Conservation (phyloP, 2,329 filamentous ascomycete species). For the Calonectria hawksworthii region DNA sequence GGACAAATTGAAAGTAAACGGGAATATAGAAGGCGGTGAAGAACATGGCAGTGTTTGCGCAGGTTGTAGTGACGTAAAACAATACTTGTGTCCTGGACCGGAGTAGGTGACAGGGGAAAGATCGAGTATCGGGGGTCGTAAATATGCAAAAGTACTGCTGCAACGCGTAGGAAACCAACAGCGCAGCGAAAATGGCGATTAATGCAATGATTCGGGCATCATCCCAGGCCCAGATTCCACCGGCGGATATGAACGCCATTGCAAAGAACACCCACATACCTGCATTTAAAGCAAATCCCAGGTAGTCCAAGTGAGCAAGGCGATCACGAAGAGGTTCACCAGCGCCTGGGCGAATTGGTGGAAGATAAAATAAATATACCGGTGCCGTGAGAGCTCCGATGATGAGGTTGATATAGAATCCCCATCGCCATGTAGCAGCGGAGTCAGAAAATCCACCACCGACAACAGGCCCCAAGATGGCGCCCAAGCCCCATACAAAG, state of each 20-base stretch:
- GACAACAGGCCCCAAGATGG: background rate
- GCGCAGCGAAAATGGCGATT: background rate
- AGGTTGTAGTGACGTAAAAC: background rate
- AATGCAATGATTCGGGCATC: background rate
- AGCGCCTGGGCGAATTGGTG: background rate
- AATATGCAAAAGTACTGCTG: background rate
- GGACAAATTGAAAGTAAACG: background rate
- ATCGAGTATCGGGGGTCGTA: background rate
- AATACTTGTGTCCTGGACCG: background rate
- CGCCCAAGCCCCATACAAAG: background rate
- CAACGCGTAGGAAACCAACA: background rate
- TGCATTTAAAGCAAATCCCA: background rate
- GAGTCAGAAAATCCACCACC: background rate
- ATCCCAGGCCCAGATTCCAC: background rate
- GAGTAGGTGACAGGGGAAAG: background rate
- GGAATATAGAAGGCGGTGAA: background rate
- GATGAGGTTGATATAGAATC: background rate
- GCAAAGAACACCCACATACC: background rate
- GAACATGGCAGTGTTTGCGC: background rate
- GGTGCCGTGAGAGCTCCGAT: background rate
- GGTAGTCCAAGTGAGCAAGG: background rate
- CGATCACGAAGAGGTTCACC: background rate
- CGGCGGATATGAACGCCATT: background rate
- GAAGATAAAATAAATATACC: background rate
- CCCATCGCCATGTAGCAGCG: background rate